Evolutionary conservation across 2,329 filamentous ascomycete species (phyloP), one percentile per base, ranked within the genome.

Genomic region (Cladophialophora chaetospira): DNA sequence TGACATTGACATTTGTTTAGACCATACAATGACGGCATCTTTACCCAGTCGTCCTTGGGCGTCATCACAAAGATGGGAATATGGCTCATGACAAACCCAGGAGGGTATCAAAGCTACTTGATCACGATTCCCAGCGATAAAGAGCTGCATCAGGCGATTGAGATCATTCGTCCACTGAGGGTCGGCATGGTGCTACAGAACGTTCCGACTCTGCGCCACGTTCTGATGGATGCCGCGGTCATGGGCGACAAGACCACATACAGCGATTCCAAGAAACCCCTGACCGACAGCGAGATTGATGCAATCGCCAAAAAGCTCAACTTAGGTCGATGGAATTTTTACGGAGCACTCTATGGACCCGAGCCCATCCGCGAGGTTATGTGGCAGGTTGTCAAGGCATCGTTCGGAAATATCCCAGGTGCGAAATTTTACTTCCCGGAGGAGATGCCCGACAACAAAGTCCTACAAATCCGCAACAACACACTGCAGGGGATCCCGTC

Each of bases 301-400:
- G 65, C 54, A 1, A 75, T 79, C 4, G 74, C 75, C 2, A 63
- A 66, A 23, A 68, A 72, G 44, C 70, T 78, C 4, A 69, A 71
- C 28, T 68, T 79, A 0, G 76, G 76, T n/a, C 67, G 75, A 1
- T 81, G 79, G 78, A 75, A 77, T 50, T 80, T 80, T 67, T 81
- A 81, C 63, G 77, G 78, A 13, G 76, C 77, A 17, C 70, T 74
- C 3, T 76, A 78, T 63, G 70, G 72, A 5, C 71, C 71, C 0
- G 62, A 66, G 23, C 62, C 61, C 0, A 61, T 73, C 3, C 66
- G 72, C 4, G 68, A 71, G 13, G 66, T 67, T 5, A 64, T 72
- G 1, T 70, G 69, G 66, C 67, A 68, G 3, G 67, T 75, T 8
- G 73, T 81, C 62, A 76, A 79, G 64, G 60, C 66, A 1, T 70